Evolutionary conservation across 371 early-diverging fungal species (phyloP), one percentile per base, ranked within the genome.

Genomic region (Gilbertella persicaria): DNA sequence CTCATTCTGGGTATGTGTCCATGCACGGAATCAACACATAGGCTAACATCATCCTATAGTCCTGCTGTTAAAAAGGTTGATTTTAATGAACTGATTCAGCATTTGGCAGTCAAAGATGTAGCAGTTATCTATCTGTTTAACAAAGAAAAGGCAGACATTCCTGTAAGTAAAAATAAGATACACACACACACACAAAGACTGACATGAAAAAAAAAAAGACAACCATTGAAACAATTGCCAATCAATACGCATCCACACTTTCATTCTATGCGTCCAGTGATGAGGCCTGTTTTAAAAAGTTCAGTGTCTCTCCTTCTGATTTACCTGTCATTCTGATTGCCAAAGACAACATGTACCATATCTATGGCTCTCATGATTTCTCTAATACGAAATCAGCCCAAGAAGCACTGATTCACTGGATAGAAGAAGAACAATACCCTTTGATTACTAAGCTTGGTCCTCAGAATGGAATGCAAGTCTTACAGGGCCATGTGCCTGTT

Each of bases 351-450:
- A 49, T 49, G 9, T 52, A 43, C 26, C 48, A 51, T 9, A 45
- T 64, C 6, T 75, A 63, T 44, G 49, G 66, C 0, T 54, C 60
- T 4, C 60, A 62, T 23, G 46, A 60, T 16, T 73, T 75, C 38
- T 38, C 24, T 13, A 60, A 71, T 37, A 71, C 54, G 2, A 50
- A 53, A 14, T 37, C 42, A 4, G 61, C 58, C 12, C 45, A 55
- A 16, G 48, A 60, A 28, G 24, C 60, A 13, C 46, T 78, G 26
- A 29, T 40, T 20, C 35, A 35, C 13, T 78, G 75, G 75, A 64
- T 78, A 8, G 61, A 73, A 23, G 55, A 46, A 19, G 73, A 73
- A 35, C 65, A 66, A 21, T 75, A 64, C 44, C 75, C 79, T 2
- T 45, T 73, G 3, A 66, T 75, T 8, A 66, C 54, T 17, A 45